Conservation (phyloP, 73 alveolate species). For the Durusdinium trenchii region DNA sequence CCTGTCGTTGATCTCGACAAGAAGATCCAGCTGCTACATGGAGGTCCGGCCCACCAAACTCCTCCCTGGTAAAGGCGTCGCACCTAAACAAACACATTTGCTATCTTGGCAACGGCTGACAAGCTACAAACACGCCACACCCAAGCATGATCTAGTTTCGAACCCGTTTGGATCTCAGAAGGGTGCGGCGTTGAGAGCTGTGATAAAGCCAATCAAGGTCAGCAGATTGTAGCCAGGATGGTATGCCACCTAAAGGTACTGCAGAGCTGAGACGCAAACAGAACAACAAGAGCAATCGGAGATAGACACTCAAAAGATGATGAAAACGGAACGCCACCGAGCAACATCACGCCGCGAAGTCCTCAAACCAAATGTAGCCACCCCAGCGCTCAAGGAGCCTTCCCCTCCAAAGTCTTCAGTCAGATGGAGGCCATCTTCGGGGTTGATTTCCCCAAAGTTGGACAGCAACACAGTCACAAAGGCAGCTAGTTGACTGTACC, state of each 20-base stretch:
- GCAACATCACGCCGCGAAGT: background rate
- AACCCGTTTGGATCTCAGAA: no score
- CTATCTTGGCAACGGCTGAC: no score
- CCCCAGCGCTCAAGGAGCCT: background rate
- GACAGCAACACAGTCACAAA: background rate
- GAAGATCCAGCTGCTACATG: background rate
- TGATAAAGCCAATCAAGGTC: background rate
- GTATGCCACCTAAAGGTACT: background rate
- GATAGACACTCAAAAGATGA: no score
- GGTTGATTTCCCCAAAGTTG: background rate
- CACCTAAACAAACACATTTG: background rate
- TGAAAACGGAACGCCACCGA: background rate
- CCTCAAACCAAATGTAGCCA: background rate
- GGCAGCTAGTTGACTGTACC: background rate
- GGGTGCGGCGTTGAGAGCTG: background rate
- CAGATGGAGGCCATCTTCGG: background rate
- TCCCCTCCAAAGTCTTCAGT: background rate
- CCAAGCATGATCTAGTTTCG: no score
- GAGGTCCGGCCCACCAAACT: background rate
- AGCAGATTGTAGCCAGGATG: background rate
- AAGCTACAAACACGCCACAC: no score
- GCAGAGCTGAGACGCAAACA: background rate
- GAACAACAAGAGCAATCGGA: background rate
- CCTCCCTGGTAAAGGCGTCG: background rate
- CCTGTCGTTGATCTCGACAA: background rate